Conservation (phyloP, 2,329 filamentous ascomycete genomes). For the Uncinocarpus reesii region DNA sequence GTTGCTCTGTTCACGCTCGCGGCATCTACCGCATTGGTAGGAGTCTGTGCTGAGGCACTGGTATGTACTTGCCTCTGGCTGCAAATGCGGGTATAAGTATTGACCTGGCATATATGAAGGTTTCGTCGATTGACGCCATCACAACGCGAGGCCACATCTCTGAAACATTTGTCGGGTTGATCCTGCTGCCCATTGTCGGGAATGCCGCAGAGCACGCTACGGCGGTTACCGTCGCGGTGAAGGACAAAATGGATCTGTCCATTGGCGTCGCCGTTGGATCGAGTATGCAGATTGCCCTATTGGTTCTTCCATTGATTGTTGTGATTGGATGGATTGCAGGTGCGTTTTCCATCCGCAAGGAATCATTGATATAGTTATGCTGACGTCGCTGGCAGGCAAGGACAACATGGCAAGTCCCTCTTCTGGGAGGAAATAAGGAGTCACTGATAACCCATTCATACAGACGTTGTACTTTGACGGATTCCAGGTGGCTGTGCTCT, state of each 20-base stretch:
- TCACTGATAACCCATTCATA: neutral
- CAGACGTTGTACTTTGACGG: conserved; percentile 68
- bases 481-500: conserved; percentile 66
- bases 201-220: conserved; percentile 59
- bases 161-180: conserved; percentile 53
- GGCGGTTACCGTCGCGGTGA: conserved; percentile 50
- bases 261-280: conserved; percentile 57
- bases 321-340: conserved; percentile 52
- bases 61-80: conserved; percentile 28
- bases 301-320: conserved; percentile 51
- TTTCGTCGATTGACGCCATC: conserved; percentile 48
- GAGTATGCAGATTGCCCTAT: conserved; percentile 54
- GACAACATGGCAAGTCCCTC: conserved; percentile 44
- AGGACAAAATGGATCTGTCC: conserved; percentile 59
- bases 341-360: conserved; percentile 16
- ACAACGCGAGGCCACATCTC: conserved; percentile 42
- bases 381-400: conserved; percentile 29
- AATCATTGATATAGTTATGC: neutral
- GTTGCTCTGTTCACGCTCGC: conserved; percentile 51
- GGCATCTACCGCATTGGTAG: conserved; percentile 67
- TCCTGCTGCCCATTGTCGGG: conserved; percentile 55
- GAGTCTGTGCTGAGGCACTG: conserved; percentile 62
- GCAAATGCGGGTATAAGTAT: too few relatives aligned
- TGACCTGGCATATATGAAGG: too few relatives aligned
- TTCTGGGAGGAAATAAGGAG: neutral